Evolutionary conservation across 1,139 yeast species (phyloP).

Genomic region (Magnusiomyces sp.): DNA sequence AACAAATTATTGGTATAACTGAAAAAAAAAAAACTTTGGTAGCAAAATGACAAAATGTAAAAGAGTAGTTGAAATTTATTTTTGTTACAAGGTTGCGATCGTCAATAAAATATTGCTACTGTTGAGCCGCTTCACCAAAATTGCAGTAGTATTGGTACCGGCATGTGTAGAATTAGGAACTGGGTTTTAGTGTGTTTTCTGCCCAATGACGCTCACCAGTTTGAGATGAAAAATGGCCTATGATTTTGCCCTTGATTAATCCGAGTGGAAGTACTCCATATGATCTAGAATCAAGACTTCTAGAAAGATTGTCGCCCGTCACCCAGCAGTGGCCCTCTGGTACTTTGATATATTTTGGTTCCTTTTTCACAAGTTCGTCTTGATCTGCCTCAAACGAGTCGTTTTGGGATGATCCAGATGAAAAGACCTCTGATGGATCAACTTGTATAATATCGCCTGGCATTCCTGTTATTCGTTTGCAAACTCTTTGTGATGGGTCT

Average conservation of each 20-base stretch:
- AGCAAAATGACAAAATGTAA: background rate
- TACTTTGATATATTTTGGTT: conserved; percentile 9
- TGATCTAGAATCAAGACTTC: conserved; percentile 83
- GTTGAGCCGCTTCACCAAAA: background rate
- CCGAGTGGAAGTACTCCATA: conserved; percentile 87
- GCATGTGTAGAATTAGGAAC: background rate
- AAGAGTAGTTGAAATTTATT: background rate
- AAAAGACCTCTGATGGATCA: conserved; percentile 44
- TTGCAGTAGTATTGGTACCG: background rate
- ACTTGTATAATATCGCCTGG: conserved; percentile 80
- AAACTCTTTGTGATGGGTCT: conserved; percentile 75
- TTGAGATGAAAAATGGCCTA: conserved; percentile 39
- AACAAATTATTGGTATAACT: background rate
- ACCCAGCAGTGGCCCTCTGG: conserved; percentile 85
- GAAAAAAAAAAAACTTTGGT: background rate
- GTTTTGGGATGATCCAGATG: too few relatives aligned
- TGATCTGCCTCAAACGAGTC: background rate
- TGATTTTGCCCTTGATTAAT: conserved; percentile 74
- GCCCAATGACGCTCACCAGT: conserved; percentile 14
- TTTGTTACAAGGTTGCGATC: background rate
- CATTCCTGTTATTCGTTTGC: conserved; percentile 92
- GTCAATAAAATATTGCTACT: background rate
- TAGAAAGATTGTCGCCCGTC: conserved; percentile 86
- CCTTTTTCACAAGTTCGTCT: conserved; percentile 26
- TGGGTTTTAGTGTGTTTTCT: conserved; percentile 31